Percentiles rank a stretch among this genome's conserved stretches.
Evolutionary conservation across 2,329 filamentous ascomycete genomes (phyloP).

Genomic region (Pyricularia sp.): DNA sequence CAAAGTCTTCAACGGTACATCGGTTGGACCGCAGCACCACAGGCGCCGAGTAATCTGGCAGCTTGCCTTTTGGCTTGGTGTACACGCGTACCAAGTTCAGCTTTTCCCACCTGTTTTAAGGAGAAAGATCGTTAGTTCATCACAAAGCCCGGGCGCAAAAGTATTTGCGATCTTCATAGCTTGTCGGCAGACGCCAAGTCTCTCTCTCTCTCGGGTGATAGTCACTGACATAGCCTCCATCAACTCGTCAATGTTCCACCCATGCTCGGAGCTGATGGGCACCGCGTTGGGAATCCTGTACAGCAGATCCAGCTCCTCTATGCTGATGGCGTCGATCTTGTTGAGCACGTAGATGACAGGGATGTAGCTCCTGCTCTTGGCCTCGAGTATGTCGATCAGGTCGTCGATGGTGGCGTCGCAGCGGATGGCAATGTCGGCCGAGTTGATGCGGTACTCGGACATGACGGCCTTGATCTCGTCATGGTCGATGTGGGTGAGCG

Average conservation of each 20-base stretch:
- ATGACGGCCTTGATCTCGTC: slow-evolving; percentile 98
- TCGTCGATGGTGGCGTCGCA: slow-evolving; percentile 98
- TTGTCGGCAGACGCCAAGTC: background rate
- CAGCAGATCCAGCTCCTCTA: slow-evolving; percentile 91
- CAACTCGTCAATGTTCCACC: slow-evolving; percentile 96
- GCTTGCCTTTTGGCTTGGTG: slow-evolving; percentile 93
- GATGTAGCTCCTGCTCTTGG: slow-evolving; percentile 90
- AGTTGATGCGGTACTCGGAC: slow-evolving; percentile 93
- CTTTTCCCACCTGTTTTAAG: slow-evolving; percentile 67
- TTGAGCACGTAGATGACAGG: slow-evolving; percentile 98
- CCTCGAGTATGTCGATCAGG: slow-evolving; percentile 90
- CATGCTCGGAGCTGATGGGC: slow-evolving; percentile 93
- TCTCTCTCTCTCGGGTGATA: background rate
- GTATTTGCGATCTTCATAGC: background rate
- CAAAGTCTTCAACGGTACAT: slow-evolving; percentile 94
- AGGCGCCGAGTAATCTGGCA: slow-evolving; percentile 85
- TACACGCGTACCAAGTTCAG: slow-evolving; percentile 86
- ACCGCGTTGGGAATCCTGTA: slow-evolving; percentile 96
- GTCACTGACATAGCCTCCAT: slow-evolving; percentile 74
- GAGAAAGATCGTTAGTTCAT: slow-evolving; percentile 6
- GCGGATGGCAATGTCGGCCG: slow-evolving; percentile 92
- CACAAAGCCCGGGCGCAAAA: background rate
- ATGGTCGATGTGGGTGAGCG: slow-evolving; percentile 82
- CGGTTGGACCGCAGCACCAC: slow-evolving; percentile 77
- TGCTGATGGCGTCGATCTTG: slow-evolving; percentile 97